Percentiles rank a stretch among this genome's conserved stretches.
phyloP scores from a whole-genome alignment of 2,329 filamentous ascomycete genomes.

The Rhinocladiella similis region DNA sequence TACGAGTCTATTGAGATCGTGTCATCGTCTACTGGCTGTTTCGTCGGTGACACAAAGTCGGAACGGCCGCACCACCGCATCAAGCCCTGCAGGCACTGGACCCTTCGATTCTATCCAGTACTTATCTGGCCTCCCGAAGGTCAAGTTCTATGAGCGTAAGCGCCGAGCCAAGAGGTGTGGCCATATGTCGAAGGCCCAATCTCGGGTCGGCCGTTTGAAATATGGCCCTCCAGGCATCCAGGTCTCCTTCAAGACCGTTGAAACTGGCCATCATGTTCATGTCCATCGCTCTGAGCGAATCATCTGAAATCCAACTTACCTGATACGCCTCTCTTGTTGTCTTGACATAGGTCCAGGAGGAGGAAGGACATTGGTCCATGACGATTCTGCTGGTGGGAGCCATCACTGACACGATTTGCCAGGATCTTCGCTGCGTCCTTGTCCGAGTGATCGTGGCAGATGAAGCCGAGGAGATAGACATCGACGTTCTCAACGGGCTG shows the following conservation, averaged over 20 bases:
- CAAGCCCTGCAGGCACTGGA: neutral
- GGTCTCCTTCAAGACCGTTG: slow-evolving; percentile 23
- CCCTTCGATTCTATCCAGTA: neutral
- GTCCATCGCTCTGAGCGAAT: slow-evolving; percentile 19
- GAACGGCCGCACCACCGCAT: too few relatives aligned
- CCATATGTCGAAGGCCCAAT: slow-evolving; percentile 18
- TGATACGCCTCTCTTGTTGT: neutral
- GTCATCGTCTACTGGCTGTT: too few relatives aligned
- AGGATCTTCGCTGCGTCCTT: slow-evolving; percentile 38
- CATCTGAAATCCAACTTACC: neutral
- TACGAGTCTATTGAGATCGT: too few relatives aligned
- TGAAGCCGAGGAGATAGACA: slow-evolving; percentile 39
- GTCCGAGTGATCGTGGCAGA: slow-evolving; percentile 43
- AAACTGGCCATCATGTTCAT: slow-evolving; percentile 28
- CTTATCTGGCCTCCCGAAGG: neutral
- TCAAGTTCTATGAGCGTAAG: slow-evolving; percentile 18
- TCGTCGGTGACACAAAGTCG: too few relatives aligned
- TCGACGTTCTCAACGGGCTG: slow-evolving; percentile 34
- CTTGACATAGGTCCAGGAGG: slow-evolving; percentile 4
- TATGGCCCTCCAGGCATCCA: slow-evolving; percentile 22
- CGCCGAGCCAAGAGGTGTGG: slow-evolving; percentile 13
- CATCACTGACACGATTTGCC: slow-evolving; percentile 34
- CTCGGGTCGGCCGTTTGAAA: slow-evolving; percentile 19
- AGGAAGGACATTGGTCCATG: too few relatives aligned
- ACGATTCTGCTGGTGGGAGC: slow-evolving; percentile 36